Conservation (phyloP, 164 flowering plant species). For the Piper longum region DNA sequence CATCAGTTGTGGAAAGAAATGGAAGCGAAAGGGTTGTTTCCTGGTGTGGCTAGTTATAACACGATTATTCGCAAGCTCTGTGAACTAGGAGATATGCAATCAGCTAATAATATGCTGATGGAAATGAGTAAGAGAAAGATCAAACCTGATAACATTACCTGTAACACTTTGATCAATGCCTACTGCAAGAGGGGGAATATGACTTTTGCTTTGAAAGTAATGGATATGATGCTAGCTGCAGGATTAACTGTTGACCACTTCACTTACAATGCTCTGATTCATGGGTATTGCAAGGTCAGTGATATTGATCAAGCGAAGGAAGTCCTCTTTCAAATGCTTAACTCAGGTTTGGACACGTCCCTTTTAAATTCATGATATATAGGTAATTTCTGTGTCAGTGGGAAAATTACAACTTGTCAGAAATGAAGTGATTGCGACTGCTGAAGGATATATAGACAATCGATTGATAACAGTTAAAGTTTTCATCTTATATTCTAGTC, state of each 20-base stretch:
- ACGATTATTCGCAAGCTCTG: constrained; percentile 73
- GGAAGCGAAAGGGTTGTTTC: constrained; percentile 53
- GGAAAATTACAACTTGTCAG: neutral
- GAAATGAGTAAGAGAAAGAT: constrained; percentile 69
- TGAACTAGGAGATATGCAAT: constrained; percentile 57
- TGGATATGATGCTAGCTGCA: constrained; percentile 54
- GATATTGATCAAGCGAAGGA: constrained; percentile 63
- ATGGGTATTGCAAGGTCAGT: constrained; percentile 61
- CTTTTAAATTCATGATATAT: neutral
- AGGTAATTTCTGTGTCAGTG: neutral
- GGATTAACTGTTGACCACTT: constrained; percentile 50
- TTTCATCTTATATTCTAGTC: too few relatives aligned
- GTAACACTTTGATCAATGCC: constrained; percentile 91
- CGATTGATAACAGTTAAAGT: too few relatives aligned
- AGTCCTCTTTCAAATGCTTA: constrained; percentile 50
- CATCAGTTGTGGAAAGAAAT: constrained; percentile 43
- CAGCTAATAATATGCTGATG: constrained; percentile 54
- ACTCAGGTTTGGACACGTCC: constrained; percentile 21
- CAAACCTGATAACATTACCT: constrained; percentile 71
- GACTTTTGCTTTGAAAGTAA: constrained; percentile 60
- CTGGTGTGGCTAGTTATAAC: constrained; percentile 65
- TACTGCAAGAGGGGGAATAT: constrained; percentile 82
- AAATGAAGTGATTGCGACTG: too few relatives aligned
- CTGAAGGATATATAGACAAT: too few relatives aligned
- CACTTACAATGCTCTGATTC: constrained; percentile 77